Conservation (phyloP, 148 eudicot genomes). For the Selenicereus undatus region DNA sequence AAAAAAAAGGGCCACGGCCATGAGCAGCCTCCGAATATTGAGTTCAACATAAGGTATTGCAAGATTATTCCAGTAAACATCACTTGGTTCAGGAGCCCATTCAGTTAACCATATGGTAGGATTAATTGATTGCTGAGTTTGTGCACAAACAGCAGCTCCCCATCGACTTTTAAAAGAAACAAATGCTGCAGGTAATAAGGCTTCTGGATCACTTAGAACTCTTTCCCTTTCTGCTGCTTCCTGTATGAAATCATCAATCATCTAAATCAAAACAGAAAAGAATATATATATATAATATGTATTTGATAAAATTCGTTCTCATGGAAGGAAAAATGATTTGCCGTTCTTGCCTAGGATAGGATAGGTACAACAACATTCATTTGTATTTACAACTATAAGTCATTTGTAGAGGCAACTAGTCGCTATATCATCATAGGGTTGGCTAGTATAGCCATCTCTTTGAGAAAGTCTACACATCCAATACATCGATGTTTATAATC, state of each 20-base stretch:
- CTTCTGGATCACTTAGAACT: conserved; percentile 67
- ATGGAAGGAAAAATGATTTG: too few species aligned
- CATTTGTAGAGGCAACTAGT: too few species aligned
- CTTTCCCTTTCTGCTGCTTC: conserved; percentile 71
- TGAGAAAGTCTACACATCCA: too few species aligned
- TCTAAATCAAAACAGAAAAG: background rate
- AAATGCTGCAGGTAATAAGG: conserved; percentile 86
- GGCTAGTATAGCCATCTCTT: too few species aligned
- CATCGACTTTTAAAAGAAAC: conserved; percentile 88
- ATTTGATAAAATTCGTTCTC: background rate
- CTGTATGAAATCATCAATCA: conserved; percentile 29
- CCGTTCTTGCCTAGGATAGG: too few species aligned
- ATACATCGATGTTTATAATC: too few species aligned
- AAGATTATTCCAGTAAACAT: conserved; percentile 88
- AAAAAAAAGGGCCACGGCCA: conserved; percentile 75
- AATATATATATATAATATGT: too few species aligned
- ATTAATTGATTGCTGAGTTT: conserved; percentile 86
- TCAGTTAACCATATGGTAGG: conserved; percentile 89
- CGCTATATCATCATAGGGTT: too few species aligned
- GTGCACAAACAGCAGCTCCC: conserved; percentile 99
- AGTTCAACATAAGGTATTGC: conserved; percentile 82
- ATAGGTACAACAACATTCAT: too few species aligned
- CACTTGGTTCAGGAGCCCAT: conserved; percentile 98
- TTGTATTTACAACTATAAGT: too few species aligned
- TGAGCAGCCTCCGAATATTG: conserved; percentile 57